These are phyloP conservation scores for Aegilops tauschii DNA, from an alignment of 176 grass and related monocot species.

Conservation along the genomic window DNA sequence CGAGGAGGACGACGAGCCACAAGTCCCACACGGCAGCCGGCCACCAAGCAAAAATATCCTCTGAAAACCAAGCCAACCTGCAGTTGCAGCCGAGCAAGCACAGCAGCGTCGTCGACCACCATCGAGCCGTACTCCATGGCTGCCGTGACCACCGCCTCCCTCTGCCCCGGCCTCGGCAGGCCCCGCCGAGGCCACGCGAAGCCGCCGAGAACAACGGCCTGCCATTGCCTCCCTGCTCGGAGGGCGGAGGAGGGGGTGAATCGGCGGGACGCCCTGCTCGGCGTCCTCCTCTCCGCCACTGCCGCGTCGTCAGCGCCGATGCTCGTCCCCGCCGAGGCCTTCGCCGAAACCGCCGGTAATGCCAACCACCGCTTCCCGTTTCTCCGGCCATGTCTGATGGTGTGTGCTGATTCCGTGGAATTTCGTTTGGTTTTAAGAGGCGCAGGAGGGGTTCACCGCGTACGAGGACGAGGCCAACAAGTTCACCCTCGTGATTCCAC, in stretches of 20 bases:
- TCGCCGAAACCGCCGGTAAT: constrained; percentile 41
- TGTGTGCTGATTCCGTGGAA: neutral
- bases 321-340: constrained; percentile 27
- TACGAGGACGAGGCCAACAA: constrained; percentile 81
- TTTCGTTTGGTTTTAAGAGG: constrained; percentile 25
- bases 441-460: constrained; percentile 52
- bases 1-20: constrained; percentile 16
- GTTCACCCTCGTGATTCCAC: constrained; percentile 63
- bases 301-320: constrained; percentile 30
- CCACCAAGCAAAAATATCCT: constrained; percentile 25
- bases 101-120: neutral
- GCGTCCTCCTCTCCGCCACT: constrained; percentile 40
- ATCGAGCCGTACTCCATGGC: constrained; percentile 25
- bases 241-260: constrained; percentile 15
- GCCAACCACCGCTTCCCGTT: neutral
- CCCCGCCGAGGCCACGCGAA: neutral
- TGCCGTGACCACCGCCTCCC: constrained; percentile 29
- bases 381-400: neutral
- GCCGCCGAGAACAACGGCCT: neutral
- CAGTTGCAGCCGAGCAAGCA: neutral
- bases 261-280: constrained; percentile 61
- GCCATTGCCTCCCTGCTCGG: constrained; percentile 13
- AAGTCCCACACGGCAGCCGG: neutral
- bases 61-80: neutral
- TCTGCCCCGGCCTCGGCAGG: constrained; percentile 13